Evolutionary conservation across 164 flowering plant genomes (phyloP).

Genomic region (Magnolia kwangsiensis): DNA sequence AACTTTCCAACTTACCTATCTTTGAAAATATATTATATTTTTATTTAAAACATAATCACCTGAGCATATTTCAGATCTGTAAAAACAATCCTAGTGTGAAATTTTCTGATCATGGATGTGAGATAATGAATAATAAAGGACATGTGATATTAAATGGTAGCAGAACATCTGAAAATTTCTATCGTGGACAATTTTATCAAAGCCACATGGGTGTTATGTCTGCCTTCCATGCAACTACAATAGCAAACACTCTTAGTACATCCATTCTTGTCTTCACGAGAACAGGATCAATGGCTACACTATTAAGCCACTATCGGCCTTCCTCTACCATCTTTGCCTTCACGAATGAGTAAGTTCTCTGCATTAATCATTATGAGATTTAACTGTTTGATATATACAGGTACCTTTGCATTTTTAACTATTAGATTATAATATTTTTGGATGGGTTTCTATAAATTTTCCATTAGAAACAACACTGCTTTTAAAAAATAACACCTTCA

Average conservation of each 20-base stretch:
- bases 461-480: neutral
- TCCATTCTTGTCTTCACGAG: conserved; percentile 92
- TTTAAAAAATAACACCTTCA: neutral
- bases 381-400: neutral
- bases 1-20: too few relatives aligned
- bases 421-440: neutral
- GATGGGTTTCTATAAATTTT: neutral
- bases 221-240: conserved; percentile 86
- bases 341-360: conserved; percentile 75
- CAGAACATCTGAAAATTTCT: neutral
- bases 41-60: too few relatives aligned
- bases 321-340: conserved; percentile 84
- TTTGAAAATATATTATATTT: too few relatives aligned
- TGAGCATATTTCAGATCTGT: too few relatives aligned
- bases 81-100: too few relatives aligned
- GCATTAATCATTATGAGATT: neutral
- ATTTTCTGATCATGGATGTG: too few relatives aligned
- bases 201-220: conserved; percentile 89
- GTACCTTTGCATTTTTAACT: neutral
- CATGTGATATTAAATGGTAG: too few relatives aligned
- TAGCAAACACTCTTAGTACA: conserved; percentile 87
- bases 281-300: conserved; percentile 90
- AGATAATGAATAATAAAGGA: too few relatives aligned
- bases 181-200: conserved; percentile 34
- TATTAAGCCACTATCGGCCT: conserved; percentile 83